Base-by-base conservation (phyloP, 106 monocot species). In the Phalaenopsis aphrodite region DNA sequence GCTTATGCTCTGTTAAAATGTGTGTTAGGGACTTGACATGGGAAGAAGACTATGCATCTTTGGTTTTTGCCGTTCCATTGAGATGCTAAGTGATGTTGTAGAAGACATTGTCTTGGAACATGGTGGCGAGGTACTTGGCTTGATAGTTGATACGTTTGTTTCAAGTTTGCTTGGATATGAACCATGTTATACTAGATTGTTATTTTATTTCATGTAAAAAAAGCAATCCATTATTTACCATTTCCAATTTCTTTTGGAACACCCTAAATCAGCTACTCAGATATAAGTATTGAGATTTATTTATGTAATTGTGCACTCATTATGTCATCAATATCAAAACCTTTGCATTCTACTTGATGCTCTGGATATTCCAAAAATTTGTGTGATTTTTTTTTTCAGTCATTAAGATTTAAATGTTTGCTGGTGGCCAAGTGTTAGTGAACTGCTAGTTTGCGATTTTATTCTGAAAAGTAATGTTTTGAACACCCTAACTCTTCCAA, bases 81-180 rank as follows among this genome's bases (percentile, higher is more conserved):
- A 98, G 82, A 98, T 98, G 98, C 66, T 98, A 58, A 92, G 90
- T 82, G 98, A 98, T 88, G 94, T 89, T 79, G 94, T 98, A 2
- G 89, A 98, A 85, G 91, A 98, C 84, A 89, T 84, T 41, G 98
- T 98, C n/a, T 72, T 98, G 30, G 98, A 94, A 78, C 89, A 98
- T 85, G 94, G 98, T 46, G 98, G 98, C 24, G 92, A 98, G 98
- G 98, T 94, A 85, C 58, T 81, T 75, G 14, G 30, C 41, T 56
- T 76, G 23, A 52, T 14, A 24, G 30, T 69, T 76, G 23, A 52
- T 14, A 24, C 3, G 12, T 52, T 49, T 69, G 14, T 69, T 69
- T 39, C 38, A 14, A 12, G 30, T 12, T 37, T 69, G 10, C 38
- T 69, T 69, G 36, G 4, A 69, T 69, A 37, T 69, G 14, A 69